These are phyloP conservation scores for Setaria italica DNA, from an alignment of 202 grass and related monocot species.

Conservation along the genomic window DNA sequence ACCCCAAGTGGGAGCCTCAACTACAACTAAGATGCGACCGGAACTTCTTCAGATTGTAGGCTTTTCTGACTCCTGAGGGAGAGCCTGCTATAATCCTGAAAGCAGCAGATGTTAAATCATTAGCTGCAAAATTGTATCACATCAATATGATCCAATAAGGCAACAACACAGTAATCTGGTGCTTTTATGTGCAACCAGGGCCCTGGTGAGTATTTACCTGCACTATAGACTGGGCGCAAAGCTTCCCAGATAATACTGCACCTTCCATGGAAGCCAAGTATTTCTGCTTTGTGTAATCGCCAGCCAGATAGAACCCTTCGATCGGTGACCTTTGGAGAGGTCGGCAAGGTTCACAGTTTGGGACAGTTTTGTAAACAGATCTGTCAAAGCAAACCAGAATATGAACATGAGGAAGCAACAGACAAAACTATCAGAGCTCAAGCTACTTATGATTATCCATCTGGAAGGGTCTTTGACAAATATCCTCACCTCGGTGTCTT, in stretches of 20 bases:
- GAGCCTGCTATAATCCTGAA: slow-evolving; percentile 70
- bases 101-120: slow-evolving; percentile 29
- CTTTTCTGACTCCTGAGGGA: slow-evolving; percentile 56
- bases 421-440: background rate
- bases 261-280: slow-evolving; percentile 99
- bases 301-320: slow-evolving; percentile 90
- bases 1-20: slow-evolving; percentile 3
- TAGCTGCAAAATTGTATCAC: slow-evolving; percentile 21
- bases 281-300: slow-evolving; percentile 98
- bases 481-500: slow-evolving; percentile 85
- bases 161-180: background rate
- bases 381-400: slow-evolving; percentile 54
- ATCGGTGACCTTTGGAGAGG: slow-evolving; percentile 91
- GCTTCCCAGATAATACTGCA: slow-evolving; percentile 87
- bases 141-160: background rate
- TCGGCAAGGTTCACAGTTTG: slow-evolving; percentile 88
- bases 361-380: slow-evolving; percentile 96
- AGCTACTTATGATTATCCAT: slow-evolving; percentile 1
- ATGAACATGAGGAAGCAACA: background rate
- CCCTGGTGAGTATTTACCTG: slow-evolving; percentile 56
- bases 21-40: slow-evolving; percentile 53
- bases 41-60: slow-evolving; percentile 53
- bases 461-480: slow-evolving; percentile 13
- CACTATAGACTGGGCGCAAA: slow-evolving; percentile 92
- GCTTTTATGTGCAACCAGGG: background rate